Evolutionary conservation across 176 grass and related monocot genomes (phyloP), one percentile per base, ranked within the genome.

Genomic region (Juncus effusus): DNA sequence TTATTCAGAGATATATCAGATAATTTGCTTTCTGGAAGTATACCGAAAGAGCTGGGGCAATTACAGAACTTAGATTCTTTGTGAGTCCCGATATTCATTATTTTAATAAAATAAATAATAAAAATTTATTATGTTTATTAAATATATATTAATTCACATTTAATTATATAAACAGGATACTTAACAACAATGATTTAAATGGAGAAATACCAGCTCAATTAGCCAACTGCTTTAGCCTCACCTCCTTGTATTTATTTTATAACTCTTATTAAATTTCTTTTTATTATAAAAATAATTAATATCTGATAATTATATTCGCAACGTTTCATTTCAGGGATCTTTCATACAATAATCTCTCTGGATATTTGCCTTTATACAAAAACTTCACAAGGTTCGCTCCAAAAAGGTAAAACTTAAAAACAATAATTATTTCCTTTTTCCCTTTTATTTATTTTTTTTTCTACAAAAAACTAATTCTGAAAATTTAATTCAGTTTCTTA

Each of bases 291-390:
- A 61, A 10, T 53, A 60, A 11, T 71, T 57, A 11, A 11, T 57
- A 13, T 57, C 54, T 57, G 5, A 28, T 38, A 74, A 54, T 51
- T 11, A 70, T 70, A 3, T 44, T 54, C 61, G 4, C 5, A 79
- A 1, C 19, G 19, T 61, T 60, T 60, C 8, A 73, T 74, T 81
- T 89, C 76, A 99, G 95, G 76, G 93, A 99, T 61, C 76, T 99
- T 4, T 99, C 95, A 10, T 90, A 76, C 76, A 99, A 99, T 71
- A 99, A 94, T 64, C 84, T 99, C 42, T 87, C 95, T 62, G 95
- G 95, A 67, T 64, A 80, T 16, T 47, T 90, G 58, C 95, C 95
- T 49, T 72, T 72, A 0, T 59, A 73, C 44, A 87, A 79, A 74
- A 99, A 99, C 50, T 99, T 99, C 76, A 84, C 95, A 78, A 89